A percentile compares a stretch with the other conserved stretches of the same genome.
phyloP scores from a whole-genome alignment of 83 land plant genomes.

The Picea engelmannii region DNA sequence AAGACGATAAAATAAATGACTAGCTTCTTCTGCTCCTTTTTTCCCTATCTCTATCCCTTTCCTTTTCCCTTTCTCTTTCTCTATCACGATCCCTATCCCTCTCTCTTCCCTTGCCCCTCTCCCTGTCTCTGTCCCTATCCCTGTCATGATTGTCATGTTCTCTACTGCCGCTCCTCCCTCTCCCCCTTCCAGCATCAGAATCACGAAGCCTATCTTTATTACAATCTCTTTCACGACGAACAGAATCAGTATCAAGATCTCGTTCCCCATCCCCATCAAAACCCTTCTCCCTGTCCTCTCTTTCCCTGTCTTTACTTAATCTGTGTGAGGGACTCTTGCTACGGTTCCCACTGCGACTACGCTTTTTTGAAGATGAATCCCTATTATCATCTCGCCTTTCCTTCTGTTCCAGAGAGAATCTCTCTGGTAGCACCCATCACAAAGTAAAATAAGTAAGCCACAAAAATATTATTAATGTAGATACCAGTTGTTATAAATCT shows the following conservation, averaged over 20 bases:
- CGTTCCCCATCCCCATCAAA: constrained; percentile 47
- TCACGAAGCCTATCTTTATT: constrained; percentile 44
- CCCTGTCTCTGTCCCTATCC: constrained; percentile 53
- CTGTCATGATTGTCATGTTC: constrained; percentile 70
- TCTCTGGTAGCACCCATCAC: constrained; percentile 41
- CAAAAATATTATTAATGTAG: not conserved
- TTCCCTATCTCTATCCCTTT: too few relatives aligned
- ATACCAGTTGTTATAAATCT: not conserved
- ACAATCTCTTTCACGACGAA: constrained; percentile 23
- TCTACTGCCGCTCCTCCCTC: constrained; percentile 67
- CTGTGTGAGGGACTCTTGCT: constrained; percentile 61
- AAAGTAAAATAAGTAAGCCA: constrained; percentile 13
- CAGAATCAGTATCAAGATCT: constrained; percentile 33
- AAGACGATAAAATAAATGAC: too few relatives aligned
- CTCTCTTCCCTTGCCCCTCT: constrained; percentile 54
- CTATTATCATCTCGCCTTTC: constrained; percentile 64
- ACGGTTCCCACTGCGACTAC: constrained; percentile 62
- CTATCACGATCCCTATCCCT: constrained; percentile 20
- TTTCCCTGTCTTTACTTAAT: constrained; percentile 60
- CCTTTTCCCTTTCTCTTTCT: too few relatives aligned
- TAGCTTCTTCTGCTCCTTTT: too few relatives aligned
- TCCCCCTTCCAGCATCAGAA: constrained; percentile 18
- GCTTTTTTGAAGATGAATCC: constrained; percentile 67
- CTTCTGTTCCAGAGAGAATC: constrained; percentile 56
- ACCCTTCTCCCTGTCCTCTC: constrained; percentile 44